A percentile compares a stretch with the other conserved stretches of the same genome.
Evolutionary conservation across 139 green algal genomes (phyloP).

Genomic region (Volvox africanus): DNA sequence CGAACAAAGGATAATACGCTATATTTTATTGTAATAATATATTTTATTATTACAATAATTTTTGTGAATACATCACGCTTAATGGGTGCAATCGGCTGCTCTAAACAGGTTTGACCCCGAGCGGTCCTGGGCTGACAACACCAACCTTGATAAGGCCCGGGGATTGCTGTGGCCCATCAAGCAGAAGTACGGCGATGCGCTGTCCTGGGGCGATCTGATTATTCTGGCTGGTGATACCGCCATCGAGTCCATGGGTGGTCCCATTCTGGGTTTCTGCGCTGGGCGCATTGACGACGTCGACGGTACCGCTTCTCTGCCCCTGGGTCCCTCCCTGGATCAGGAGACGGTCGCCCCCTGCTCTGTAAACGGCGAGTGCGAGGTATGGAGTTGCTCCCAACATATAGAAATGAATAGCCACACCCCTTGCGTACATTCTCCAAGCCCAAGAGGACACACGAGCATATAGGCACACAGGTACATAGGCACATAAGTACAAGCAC

Average conservation of each 20-base stretch:
- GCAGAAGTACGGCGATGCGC: conserved; percentile 48
- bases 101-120: conserved; percentile 46
- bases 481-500: not conserved
- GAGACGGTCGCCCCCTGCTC: conserved; percentile 38
- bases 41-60: not conserved
- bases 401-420: not conserved
- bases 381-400: not conserved
- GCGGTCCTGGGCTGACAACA: conserved; percentile 56
- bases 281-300: conserved; percentile 62
- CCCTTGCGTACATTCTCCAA: not conserved
- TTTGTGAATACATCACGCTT: not conserved
- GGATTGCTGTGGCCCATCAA: conserved; percentile 62
- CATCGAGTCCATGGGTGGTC: conserved; percentile 58
- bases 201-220: conserved; percentile 66
- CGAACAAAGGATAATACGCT: not conserved
- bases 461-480: not conserved
- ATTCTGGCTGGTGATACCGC: conserved; percentile 52
- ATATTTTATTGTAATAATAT: not conserved
- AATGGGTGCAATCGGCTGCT: not conserved
- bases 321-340: conserved; percentile 57
- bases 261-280: conserved; percentile 52
- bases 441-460: not conserved
- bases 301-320: conserved; percentile 47
- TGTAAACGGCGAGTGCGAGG: conserved; percentile 39
- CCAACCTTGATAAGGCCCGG: conserved; percentile 61